phyloP scores from a whole-genome alignment of 192 early-diverging fungal genomes.

The Coemansia sp. region DNA sequence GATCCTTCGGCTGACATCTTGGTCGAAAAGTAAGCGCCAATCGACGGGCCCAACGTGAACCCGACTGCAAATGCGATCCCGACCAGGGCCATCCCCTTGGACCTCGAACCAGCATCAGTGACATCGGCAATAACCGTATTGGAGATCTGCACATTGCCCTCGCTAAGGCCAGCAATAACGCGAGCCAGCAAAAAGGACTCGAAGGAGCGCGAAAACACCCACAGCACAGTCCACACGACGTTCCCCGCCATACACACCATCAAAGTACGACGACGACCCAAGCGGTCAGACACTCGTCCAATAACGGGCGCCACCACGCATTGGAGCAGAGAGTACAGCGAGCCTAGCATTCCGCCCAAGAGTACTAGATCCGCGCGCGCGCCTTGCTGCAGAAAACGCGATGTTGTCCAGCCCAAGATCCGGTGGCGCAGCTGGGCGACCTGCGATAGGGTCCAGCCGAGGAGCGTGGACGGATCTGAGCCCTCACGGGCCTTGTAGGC shows the following conservation, averaged over 20 bases:
- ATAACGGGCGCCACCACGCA: constrained; percentile 86
- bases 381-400: constrained; percentile 44
- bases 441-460: constrained; percentile 33
- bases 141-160: constrained; percentile 97
- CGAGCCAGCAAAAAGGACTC: constrained; percentile 82
- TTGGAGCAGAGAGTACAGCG: constrained; percentile 93
- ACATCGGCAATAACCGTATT: constrained; percentile 96
- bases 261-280: constrained; percentile 81
- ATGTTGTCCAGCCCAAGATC: constrained; percentile 18
- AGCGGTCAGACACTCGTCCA: constrained; percentile 75
- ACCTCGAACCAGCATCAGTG: constrained; percentile 76
- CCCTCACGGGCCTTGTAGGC: constrained; percentile 73
- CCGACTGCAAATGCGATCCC: constrained; percentile 97
- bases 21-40: constrained; percentile 74
- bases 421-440: constrained; percentile 21
- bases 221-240: constrained; percentile 83
- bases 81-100: constrained; percentile 86
- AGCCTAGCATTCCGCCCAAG: constrained; percentile 90
- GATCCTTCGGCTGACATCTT: not conserved
- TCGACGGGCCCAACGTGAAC: constrained; percentile 93
- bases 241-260: constrained; percentile 94
- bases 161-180: constrained; percentile 90
- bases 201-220: constrained; percentile 88
- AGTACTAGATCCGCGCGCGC: constrained; percentile 69
- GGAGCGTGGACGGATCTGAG: constrained; percentile 37